These are phyloP conservation scores for Thelonectria olida DNA, from an alignment of 2,329 filamentous ascomycete genomes.

Conservation along the genomic window DNA sequence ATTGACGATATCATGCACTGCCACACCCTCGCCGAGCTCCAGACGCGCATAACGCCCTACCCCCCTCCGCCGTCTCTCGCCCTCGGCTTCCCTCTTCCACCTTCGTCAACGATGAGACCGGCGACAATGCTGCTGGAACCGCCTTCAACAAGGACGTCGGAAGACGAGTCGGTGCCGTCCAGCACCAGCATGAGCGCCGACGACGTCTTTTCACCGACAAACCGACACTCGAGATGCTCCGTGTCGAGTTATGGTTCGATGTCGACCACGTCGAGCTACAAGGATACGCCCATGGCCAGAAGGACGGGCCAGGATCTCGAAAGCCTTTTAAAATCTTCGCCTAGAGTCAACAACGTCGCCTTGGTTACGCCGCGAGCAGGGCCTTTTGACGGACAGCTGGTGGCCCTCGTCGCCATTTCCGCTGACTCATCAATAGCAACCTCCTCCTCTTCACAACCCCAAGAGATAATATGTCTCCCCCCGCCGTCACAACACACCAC, in stretches of 20 bases:
- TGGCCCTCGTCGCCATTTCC: slow-evolving; percentile 56
- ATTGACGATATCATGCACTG: slow-evolving; percentile 54
- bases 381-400: slow-evolving; percentile 58
- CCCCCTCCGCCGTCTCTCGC: not conserved
- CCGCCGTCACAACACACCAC: slow-evolving; percentile 49
- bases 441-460: slow-evolving; percentile 35
- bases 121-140: not conserved
- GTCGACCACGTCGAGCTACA: slow-evolving; percentile 13
- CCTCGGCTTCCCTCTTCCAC: no score
- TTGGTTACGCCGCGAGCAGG: slow-evolving; percentile 59
- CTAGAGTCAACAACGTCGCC: slow-evolving; percentile 51
- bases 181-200: slow-evolving; percentile 4
- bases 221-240: slow-evolving; percentile 7
- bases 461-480: slow-evolving; percentile 44
- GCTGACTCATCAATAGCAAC: slow-evolving; percentile 16
- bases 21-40: slow-evolving; percentile 55
- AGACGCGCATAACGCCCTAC: slow-evolving; percentile 47
- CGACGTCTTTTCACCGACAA: slow-evolving; percentile 17
- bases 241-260: slow-evolving; percentile 27
- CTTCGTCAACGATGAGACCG: no score
- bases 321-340: slow-evolving; percentile 50
- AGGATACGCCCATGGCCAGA: slow-evolving; percentile 9
- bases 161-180: slow-evolving; percentile 16
- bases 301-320: slow-evolving; percentile 41
- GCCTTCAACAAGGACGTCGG: not conserved